These are phyloP conservation scores for Phaeodactylum tricornutum DNA, from an alignment of 108 stramenopile genomes.

Conservation along the genomic window DNA sequence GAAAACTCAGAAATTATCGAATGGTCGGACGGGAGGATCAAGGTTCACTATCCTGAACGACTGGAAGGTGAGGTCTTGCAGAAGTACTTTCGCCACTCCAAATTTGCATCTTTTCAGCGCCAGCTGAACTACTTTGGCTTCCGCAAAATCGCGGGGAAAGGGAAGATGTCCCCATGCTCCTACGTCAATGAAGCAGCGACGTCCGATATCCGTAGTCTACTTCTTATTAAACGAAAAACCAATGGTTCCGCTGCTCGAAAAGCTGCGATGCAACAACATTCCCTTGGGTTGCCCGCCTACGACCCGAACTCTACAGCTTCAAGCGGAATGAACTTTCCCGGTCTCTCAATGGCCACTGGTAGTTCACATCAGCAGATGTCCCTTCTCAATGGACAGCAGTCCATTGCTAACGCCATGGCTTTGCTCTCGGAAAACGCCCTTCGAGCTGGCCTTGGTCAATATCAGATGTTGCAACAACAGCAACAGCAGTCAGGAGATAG, in stretches of 20 bases:
- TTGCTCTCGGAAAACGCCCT: constrained; percentile 7
- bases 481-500: constrained; percentile 14
- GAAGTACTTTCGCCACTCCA: constrained; percentile 75
- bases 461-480: constrained; percentile 7
- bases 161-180: constrained; percentile 88
- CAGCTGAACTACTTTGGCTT: constrained; percentile 92
- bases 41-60: constrained; percentile 69
- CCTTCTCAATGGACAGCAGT: constrained; percentile 7
- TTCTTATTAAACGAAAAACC: constrained; percentile 69
- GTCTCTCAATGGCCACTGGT: constrained; percentile 14
- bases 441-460: constrained; percentile 7
- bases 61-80: constrained; percentile 61
- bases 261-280: constrained; percentile 35
- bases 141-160: constrained; percentile 86
- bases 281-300: constrained; percentile 11
- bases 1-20: constrained; percentile 70
- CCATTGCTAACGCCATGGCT: constrained; percentile 1
- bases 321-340: constrained; percentile 20
- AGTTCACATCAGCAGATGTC: background rate
- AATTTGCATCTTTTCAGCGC: constrained; percentile 81
- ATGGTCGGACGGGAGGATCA: constrained; percentile 54
- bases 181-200: constrained; percentile 86
- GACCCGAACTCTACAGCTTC: constrained; percentile 14
- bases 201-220: constrained; percentile 69
- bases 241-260: constrained; percentile 58